Conservation (phyloP, 2,329 filamentous ascomycete species). For the Sclerotinia sclerotiorum region DNA sequence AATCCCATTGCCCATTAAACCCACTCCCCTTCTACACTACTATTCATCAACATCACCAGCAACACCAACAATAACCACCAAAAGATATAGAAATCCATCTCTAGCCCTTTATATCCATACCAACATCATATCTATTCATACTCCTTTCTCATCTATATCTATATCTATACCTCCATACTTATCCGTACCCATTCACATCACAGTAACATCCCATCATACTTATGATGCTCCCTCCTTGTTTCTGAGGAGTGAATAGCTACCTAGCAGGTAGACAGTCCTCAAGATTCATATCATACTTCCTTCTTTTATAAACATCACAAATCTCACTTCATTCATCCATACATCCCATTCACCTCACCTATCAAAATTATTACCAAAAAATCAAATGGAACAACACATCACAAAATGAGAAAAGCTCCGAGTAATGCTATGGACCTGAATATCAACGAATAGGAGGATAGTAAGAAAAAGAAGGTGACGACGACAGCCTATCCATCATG, state of each 20-base stretch:
- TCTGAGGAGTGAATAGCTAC: not conserved
- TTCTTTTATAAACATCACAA: not conserved
- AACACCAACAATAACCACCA: too few relatives aligned
- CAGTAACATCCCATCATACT: not conserved
- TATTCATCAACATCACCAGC: too few relatives aligned
- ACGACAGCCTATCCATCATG: slow-evolving; percentile 19
- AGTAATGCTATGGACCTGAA: slow-evolving; percentile 25
- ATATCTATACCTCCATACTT: too few relatives aligned
- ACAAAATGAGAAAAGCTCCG: slow-evolving; percentile 22
- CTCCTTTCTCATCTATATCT: too few relatives aligned
- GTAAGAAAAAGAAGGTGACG: slow-evolving; percentile 21
- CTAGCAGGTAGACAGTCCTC: not conserved
- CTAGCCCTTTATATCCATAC: too few relatives aligned
- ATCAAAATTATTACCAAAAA: not conserved
- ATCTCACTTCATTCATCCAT: not conserved
- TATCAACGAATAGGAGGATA: slow-evolving; percentile 22
- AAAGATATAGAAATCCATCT: too few relatives aligned
- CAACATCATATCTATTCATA: too few relatives aligned
- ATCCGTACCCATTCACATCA: too few relatives aligned
- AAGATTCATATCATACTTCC: not conserved
- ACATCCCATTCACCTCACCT: not conserved
- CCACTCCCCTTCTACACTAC: too few relatives aligned
- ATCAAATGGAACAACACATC: not conserved
- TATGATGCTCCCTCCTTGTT: not conserved
- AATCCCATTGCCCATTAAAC: too few relatives aligned